phyloP scores from a whole-genome alignment of 2,329 filamentous ascomycete species.

The Aspergillus versicolor region DNA sequence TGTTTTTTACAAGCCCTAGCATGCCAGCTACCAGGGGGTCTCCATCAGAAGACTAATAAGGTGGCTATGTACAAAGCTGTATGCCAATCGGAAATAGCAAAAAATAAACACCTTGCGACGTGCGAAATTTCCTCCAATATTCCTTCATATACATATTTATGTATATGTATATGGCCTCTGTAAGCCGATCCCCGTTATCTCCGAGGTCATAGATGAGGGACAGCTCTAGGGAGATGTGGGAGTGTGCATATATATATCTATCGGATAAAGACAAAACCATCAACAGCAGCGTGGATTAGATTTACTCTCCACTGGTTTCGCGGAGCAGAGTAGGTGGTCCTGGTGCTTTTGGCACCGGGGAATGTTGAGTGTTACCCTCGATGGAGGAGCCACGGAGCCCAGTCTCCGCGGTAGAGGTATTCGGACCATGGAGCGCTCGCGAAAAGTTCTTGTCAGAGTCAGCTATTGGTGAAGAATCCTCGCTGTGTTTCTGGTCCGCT shows the following conservation, averaged over 20 bases:
- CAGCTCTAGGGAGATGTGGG: neutral
- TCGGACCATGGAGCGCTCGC: conserved; percentile 2
- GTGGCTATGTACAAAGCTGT: neutral
- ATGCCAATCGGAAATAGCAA: neutral
- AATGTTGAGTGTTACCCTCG: conserved; percentile 12
- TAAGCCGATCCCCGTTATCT: neutral
- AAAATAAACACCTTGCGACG: neutral
- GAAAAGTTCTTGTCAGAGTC: neutral
- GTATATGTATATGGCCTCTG: neutral
- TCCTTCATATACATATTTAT: no score
- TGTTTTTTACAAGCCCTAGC: neutral
- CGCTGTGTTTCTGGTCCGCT: conserved; percentile 3
- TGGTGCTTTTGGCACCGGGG: conserved; percentile 3
- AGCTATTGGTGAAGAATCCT: conserved; percentile 2
- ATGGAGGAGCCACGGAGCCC: conserved; percentile 11
- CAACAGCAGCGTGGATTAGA: neutral
- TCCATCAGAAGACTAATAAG: neutral
- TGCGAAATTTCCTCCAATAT: no score
- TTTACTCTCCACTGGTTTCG: neutral
- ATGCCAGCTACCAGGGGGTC: conserved; percentile 11
- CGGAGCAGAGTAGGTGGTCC: neutral
- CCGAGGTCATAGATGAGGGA: neutral
- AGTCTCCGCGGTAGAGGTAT: conserved; percentile 9
- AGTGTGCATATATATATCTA: no score
- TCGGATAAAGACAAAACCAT: neutral